Evolutionary conservation across 78 protist species (phyloP), one percentile per base, ranked within the genome.

Genomic region (Dictyostelium firmibasis): DNA sequence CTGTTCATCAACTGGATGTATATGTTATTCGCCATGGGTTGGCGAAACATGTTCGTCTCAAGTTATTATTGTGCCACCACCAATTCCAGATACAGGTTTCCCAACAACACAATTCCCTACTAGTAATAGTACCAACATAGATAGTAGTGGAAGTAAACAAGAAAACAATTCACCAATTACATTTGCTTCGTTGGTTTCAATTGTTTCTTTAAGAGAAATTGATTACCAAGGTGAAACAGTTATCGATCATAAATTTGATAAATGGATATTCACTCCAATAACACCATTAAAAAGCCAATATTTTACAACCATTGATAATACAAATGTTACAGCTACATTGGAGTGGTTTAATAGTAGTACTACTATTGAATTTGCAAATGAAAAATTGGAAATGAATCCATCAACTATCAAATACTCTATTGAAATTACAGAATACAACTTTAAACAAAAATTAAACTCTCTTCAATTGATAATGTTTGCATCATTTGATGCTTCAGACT

Each of bases 391-490:
- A 9, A 86, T 86, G 92, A 50, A 41, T 13, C 92, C 92, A 47
- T 74, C 77, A 8, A 44, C 92, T 10, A 33, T 87, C 2, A 87
- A 87, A 43, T 87, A 87, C 79, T 35, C 78, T 20, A 64, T 87
- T 4, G 35, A 78, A 7, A 16, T 87, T 5, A 7, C 79, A 27
- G 43, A 41, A 8, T 87, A 87, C 23, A 6, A 9, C 1, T 87
- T 87, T 36, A 25, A 35, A 14, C 14, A 29, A 20, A 23, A 57
- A 6, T 38, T 87, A 7, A 87, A 87, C 20, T 23, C 4, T 18
- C 67, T 87, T 4, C 93, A 87, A 64, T 41, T 87, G 2, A 33
- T 87, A 20, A 87, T 87, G 29, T 33, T 18, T 77, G 60, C 35
- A 18, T 20, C 43, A 18, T 41, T 33, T 3, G 13, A 57, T 57